A percentile compares a stretch with the other conserved stretches of the same genome.
Evolutionary conservation across 306 rosid species (phyloP).

Genomic region (Glycine soja): DNA sequence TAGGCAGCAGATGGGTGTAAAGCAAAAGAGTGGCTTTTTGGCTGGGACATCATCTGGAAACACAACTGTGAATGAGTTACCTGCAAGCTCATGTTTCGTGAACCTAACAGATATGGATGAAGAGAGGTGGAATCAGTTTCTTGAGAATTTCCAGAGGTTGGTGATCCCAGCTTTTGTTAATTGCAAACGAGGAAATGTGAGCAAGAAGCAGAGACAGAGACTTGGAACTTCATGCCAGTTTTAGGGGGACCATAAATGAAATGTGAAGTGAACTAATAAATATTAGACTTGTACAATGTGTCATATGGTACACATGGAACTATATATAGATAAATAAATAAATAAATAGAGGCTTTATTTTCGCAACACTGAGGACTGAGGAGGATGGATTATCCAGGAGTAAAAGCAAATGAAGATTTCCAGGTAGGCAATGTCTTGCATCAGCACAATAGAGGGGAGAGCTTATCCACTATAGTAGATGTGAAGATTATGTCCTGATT

Average conservation of each 20-base stretch:
- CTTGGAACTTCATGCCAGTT: slow-evolving; percentile 83
- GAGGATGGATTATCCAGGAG: no score
- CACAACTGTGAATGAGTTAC: slow-evolving; percentile 62
- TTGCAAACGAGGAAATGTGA: slow-evolving; percentile 50
- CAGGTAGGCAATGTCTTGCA: no score
- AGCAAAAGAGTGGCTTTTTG: slow-evolving; percentile 53
- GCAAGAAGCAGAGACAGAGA: slow-evolving; percentile 71
- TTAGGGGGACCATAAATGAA: slow-evolving; percentile 48
- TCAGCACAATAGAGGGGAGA: no score
- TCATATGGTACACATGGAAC: slow-evolving; percentile 33
- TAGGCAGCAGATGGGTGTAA: slow-evolving; percentile 52
- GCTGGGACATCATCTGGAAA: slow-evolving; percentile 69
- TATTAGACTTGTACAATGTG: slow-evolving; percentile 38
- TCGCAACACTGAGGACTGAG: neutral
- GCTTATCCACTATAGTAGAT: no score
- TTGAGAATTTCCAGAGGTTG: slow-evolving; percentile 67
- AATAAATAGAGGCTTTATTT: slow-evolving; percentile 26
- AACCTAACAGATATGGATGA: slow-evolving; percentile 73
- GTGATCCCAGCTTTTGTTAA: slow-evolving; percentile 65
- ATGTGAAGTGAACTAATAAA: neutral
- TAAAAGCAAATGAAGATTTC: no score
- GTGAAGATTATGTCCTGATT: no score
- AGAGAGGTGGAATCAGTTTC: slow-evolving; percentile 76
- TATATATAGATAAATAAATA: slow-evolving; percentile 16
- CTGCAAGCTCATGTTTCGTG: slow-evolving; percentile 65